A percentile compares a stretch with the other conserved stretches of the same genome.
These are phyloP conservation scores for Hypomontagnella monticulosa DNA, from an alignment of 495 filamentous ascomycete species.

Conservation along the genomic window DNA sequence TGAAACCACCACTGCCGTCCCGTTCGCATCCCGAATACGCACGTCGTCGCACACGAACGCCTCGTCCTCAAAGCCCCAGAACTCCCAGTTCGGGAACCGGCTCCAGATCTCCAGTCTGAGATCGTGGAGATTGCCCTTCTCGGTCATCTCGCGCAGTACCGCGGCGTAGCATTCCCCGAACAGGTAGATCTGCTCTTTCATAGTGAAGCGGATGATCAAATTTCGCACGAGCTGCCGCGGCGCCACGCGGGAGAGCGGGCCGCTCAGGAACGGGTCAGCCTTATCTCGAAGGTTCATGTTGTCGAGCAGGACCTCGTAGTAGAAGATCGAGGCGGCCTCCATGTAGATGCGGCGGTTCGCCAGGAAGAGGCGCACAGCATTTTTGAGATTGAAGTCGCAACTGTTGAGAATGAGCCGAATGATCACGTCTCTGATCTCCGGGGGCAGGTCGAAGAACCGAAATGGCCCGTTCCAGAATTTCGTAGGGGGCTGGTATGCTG, in stretches of 20 bases:
- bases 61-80: slow-evolving; percentile 34
- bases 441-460: slow-evolving; percentile 44
- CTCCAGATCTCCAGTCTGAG: slow-evolving; percentile 34
- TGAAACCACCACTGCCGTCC: background rate
- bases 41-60: slow-evolving; percentile 14
- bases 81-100: slow-evolving; percentile 29
- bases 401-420: slow-evolving; percentile 25
- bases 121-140: slow-evolving; percentile 31
- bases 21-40: background rate
- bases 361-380: slow-evolving; percentile 35
- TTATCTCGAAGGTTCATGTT: slow-evolving; percentile 19
- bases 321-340: slow-evolving; percentile 43
- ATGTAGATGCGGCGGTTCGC: slow-evolving; percentile 33
- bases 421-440: slow-evolving; percentile 41
- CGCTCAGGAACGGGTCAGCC: slow-evolving; percentile 29
- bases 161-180: slow-evolving; percentile 29
- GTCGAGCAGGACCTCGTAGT: slow-evolving; percentile 34
- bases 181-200: slow-evolving; percentile 27
- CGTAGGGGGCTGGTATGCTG: background rate
- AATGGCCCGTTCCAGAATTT: slow-evolving; percentile 36
- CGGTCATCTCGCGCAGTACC: slow-evolving; percentile 32
- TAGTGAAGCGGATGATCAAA: slow-evolving; percentile 30
- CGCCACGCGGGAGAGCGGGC: slow-evolving; percentile 22
- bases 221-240: slow-evolving; percentile 35
- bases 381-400: slow-evolving; percentile 16